phyloP scores from a whole-genome alignment of 179 eudicot genomes.

The Silene coronaria region DNA sequence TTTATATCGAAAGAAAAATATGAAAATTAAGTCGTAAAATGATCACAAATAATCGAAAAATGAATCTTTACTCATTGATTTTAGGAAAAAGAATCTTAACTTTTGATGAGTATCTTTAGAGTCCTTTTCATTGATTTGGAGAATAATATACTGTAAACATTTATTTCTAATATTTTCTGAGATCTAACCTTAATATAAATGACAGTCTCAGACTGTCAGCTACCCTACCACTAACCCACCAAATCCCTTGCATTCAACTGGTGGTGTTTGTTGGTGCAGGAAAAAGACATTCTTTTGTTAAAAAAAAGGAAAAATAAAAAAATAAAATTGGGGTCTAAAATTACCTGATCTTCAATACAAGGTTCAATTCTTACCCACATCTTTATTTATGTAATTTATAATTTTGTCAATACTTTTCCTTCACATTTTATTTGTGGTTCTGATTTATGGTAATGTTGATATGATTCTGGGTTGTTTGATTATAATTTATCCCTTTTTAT shows the following conservation, averaged over 20 bases:
- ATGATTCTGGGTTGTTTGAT: conserved; percentile 2
- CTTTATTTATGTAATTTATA: not conserved
- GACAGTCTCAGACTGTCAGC: not conserved
- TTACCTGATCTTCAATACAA: not conserved
- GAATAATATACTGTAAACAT: not conserved
- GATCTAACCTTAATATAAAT: not conserved
- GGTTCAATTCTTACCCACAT: conserved; percentile 24
- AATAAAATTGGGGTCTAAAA: not conserved
- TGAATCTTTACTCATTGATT: too few species aligned
- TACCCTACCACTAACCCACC: conserved; percentile 2
- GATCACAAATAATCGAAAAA: too few species aligned
- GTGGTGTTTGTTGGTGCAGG: conserved; percentile 10
- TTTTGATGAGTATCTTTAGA: not conserved
- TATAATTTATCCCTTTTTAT: not conserved
- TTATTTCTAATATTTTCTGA: not conserved
- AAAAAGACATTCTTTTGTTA: not conserved
- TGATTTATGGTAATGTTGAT: conserved; percentile 9
- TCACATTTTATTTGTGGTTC: conserved; percentile 22
- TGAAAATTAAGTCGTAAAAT: too few species aligned
- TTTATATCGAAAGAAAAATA: too few species aligned
- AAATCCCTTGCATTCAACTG: conserved; percentile 7
- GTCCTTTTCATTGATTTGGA: conserved; percentile 16
- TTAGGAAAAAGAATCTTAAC: not conserved
- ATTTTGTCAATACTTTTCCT: conserved; percentile 10
- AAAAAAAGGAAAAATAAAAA: not conserved